phyloP scores from a whole-genome alignment of 805 yeast species.

The Pichia occidentalis region DNA sequence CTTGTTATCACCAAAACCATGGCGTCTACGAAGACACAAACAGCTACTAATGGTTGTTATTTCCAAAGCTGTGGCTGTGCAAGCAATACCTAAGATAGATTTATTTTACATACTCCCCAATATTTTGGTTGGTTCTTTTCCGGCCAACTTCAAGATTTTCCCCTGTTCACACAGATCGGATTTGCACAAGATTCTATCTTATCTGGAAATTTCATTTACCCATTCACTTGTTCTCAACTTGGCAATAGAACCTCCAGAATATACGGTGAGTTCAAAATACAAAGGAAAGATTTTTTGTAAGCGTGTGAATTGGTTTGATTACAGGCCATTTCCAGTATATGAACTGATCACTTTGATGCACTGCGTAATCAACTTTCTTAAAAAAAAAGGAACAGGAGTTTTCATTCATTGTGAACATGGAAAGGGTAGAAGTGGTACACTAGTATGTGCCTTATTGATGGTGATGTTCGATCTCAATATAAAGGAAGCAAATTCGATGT shows the following conservation, averaged over 20 bases:
- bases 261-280: conserved; percentile 27
- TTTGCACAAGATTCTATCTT: conserved; percentile 32
- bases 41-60: too few species aligned
- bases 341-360: conserved; percentile 39
- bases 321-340: conserved; percentile 62
- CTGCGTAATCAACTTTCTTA: conserved; percentile 41
- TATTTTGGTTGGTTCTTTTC: conserved; percentile 72
- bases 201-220: conserved; percentile 46
- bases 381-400: conserved; percentile 33
- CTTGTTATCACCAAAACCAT: too few species aligned
- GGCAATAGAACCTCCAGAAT: conserved; percentile 46
- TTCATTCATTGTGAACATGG: conserved; percentile 89
- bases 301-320: conserved; percentile 63
- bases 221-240: conserved; percentile 45
- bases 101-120: conserved; percentile 59
- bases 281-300: conserved; percentile 32
- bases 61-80: neutral
- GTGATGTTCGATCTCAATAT: conserved; percentile 31
- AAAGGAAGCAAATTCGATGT: conserved; percentile 43
- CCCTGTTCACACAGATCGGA: too few species aligned
- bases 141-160: too few species aligned
- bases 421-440: conserved; percentile 83
- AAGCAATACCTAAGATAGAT: conserved; percentile 36
- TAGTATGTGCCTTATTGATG: conserved; percentile 67
- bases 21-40: too few species aligned